Evolutionary conservation across 805 yeast genomes (phyloP).

Genomic region (Candida nemodendra): DNA sequence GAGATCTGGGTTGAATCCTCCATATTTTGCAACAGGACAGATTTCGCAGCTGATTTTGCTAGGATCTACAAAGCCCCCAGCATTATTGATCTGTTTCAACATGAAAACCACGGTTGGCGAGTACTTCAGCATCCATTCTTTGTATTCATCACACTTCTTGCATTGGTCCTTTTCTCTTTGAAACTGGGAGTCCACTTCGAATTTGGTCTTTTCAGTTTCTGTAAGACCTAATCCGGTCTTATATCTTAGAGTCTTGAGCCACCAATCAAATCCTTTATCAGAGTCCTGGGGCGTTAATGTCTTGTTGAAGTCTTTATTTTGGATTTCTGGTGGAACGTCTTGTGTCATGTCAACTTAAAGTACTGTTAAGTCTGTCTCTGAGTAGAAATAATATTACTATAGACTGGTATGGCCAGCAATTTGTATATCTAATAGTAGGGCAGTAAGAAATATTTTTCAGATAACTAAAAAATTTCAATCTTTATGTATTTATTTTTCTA

Average conservation of each 20-base stretch:
- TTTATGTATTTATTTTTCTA: no score
- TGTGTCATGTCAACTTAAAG: no score
- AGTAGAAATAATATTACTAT: no score
- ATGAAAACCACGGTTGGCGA: slow-evolving; percentile 87
- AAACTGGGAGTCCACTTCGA: slow-evolving; percentile 48
- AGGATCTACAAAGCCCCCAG: slow-evolving; percentile 49
- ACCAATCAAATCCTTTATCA: slow-evolving; percentile 59
- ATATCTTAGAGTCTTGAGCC: slow-evolving; percentile 72
- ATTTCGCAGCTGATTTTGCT: slow-evolving; percentile 70
- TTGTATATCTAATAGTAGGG: no score
- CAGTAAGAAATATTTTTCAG: no score
- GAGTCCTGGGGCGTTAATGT: slow-evolving; percentile 34
- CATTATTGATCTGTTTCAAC: slow-evolving; percentile 75
- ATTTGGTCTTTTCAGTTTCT: slow-evolving; percentile 49
- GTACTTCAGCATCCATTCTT: slow-evolving; percentile 75
- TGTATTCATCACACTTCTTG: slow-evolving; percentile 63
- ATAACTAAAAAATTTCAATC: no score
- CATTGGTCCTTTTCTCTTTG: slow-evolving; percentile 44
- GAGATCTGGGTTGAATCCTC: slow-evolving; percentile 89
- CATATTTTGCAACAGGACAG: slow-evolving; percentile 81
- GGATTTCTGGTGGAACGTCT: no score
- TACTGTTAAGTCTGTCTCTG: no score
- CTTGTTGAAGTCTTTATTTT: slow-evolving; percentile 5
- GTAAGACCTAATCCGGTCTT: slow-evolving; percentile 66
- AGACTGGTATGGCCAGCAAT: no score